Percentiles rank a stretch among this genome's conserved stretches.
Conservation (phyloP, 495 filamentous ascomycete species). For the Penicillium taxi region DNA sequence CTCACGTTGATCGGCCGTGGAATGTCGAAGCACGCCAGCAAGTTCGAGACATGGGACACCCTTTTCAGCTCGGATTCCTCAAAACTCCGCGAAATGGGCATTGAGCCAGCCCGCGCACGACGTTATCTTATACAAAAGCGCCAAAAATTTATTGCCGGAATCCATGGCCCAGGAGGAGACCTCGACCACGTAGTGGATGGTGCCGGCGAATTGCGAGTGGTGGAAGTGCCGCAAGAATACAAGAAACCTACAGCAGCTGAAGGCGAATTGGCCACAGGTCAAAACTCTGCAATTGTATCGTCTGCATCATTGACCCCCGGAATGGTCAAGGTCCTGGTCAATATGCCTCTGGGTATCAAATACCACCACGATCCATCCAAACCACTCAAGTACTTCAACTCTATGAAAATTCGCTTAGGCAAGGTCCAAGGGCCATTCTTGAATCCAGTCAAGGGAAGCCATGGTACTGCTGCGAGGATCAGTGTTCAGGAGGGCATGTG, state of each 20-base stretch:
- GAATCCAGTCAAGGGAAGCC: conserved; percentile 52
- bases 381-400: conserved; percentile 44
- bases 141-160: conserved; percentile 67
- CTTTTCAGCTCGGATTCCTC: conserved; percentile 71
- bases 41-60: conserved; percentile 82
- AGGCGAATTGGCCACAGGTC: neutral
- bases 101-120: conserved; percentile 75
- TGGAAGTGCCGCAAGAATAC: conserved; percentile 46
- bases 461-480: conserved; percentile 54
- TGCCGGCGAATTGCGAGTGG: conserved; percentile 57
- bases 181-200: conserved; percentile 64
- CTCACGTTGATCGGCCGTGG: conserved; percentile 86
- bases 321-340: conserved; percentile 59
- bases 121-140: conserved; percentile 81
- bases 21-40: conserved; percentile 64
- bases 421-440: conserved; percentile 66
- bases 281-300: conserved; percentile 2
- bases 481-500: conserved; percentile 76
- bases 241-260: neutral
- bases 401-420: conserved; percentile 57
- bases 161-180: conserved; percentile 73
- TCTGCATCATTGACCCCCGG: conserved; percentile 45
- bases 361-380: conserved; percentile 32
- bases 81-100: conserved; percentile 72
- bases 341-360: conserved; percentile 52